phyloP scores from a whole-genome alignment of 2,329 filamentous ascomycete genomes.

The Aspergillus sp. region DNA sequence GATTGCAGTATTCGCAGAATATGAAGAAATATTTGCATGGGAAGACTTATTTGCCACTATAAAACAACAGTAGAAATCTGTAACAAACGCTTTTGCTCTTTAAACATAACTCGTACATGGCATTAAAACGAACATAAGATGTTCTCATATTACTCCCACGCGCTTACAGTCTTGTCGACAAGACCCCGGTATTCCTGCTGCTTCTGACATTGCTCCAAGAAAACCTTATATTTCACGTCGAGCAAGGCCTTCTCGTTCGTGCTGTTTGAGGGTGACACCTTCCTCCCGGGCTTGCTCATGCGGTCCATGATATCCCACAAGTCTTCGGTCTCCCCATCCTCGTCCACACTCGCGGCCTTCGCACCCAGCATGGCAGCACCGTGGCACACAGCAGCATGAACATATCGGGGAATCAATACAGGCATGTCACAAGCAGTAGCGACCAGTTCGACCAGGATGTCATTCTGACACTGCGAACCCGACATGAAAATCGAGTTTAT shows the following conservation, averaged over 20 bases:
- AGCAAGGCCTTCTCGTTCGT: slow-evolving; percentile 68
- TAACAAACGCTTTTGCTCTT: not conserved
- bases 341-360: slow-evolving; percentile 82
- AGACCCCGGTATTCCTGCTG: slow-evolving; percentile 75
- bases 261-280: slow-evolving; percentile 67
- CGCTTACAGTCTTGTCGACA: slow-evolving; percentile 56
- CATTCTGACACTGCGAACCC: slow-evolving; percentile 93
- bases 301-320: slow-evolving; percentile 97
- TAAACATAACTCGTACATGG: not conserved
- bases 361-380: slow-evolving; percentile 98
- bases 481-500: slow-evolving; percentile 98
- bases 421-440: slow-evolving; percentile 87
- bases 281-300: slow-evolving; percentile 87
- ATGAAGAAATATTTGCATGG: no score
- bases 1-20: no score
- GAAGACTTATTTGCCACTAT: no score
- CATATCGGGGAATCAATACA: slow-evolving; percentile 85
- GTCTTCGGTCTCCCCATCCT: slow-evolving; percentile 69
- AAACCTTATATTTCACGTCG: slow-evolving; percentile 87
- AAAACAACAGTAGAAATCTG: not conserved
- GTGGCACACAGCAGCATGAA: slow-evolving; percentile 91
- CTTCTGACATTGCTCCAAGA: slow-evolving; percentile 79
- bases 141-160: slow-evolving; percentile 28
- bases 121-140: not conserved
- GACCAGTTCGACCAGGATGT: slow-evolving; percentile 81